Evolutionary conservation across 805 yeast genomes (phyloP).

Genomic region (Candida sanyiensis): DNA sequence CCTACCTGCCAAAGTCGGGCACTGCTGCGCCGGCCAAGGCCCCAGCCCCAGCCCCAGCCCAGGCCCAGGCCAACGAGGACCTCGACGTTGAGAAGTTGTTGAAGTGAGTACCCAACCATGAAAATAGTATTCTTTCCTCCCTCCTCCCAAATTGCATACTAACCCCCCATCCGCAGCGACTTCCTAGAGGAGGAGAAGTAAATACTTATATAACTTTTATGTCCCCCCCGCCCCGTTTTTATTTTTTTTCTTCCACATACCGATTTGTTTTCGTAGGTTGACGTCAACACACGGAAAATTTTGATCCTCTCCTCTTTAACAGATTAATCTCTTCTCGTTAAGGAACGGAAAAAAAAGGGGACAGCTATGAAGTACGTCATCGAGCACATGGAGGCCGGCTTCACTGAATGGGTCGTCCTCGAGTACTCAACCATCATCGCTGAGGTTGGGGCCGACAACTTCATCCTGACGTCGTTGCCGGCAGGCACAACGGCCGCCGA

Average conservation of each 20-base stretch:
- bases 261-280: too few relatives aligned
- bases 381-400: slow-evolving; percentile 96
- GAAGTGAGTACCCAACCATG: slow-evolving; percentile 22
- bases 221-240: too few relatives aligned
- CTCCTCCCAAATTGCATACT: slow-evolving; percentile 1
- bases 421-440: slow-evolving; percentile 79
- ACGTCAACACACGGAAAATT: neutral
- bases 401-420: slow-evolving; percentile 90
- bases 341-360: too few relatives aligned
- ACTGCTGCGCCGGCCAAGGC: slow-evolving; percentile 18
- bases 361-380: slow-evolving; percentile 78
- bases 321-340: too few relatives aligned
- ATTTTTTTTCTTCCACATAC: too few relatives aligned
- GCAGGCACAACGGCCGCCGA: slow-evolving; percentile 49
- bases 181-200: slow-evolving; percentile 26
- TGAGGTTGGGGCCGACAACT: slow-evolving; percentile 75
- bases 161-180: slow-evolving; percentile 17
- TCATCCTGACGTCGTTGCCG: slow-evolving; percentile 75
- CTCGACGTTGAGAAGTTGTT: slow-evolving; percentile 30
- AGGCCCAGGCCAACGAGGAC: slow-evolving; percentile 25
- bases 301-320: neutral
- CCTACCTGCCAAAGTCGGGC: slow-evolving; percentile 18
- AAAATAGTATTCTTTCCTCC: too few relatives aligned
- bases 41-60: slow-evolving; percentile 24
- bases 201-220: slow-evolving; percentile 2